A percentile compares a stretch with the other conserved stretches of the same genome.
These are phyloP conservation scores for Lophiotrema nucula DNA, from an alignment of 495 filamentous ascomycete genomes.

Conservation along the genomic window DNA sequence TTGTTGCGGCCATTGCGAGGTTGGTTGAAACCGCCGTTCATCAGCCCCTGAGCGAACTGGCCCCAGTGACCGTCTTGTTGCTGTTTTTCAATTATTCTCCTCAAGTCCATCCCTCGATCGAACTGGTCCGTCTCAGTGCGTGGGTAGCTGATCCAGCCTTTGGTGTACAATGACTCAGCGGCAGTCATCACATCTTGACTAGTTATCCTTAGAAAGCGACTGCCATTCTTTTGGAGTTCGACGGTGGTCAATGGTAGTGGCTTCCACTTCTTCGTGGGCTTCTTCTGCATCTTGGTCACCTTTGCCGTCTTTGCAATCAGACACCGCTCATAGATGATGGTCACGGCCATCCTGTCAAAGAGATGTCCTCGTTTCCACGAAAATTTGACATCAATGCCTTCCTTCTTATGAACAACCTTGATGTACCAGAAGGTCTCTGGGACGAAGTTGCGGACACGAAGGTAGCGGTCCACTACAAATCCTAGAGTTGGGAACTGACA, in stretches of 20 bases:
- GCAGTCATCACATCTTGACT: constrained; percentile 83
- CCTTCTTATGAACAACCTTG: constrained; percentile 73
- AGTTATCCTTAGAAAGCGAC: constrained; percentile 76
- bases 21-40: constrained; percentile 74
- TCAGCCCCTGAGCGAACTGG: constrained; percentile 71
- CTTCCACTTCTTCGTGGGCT: constrained; percentile 91
- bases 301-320: constrained; percentile 71
- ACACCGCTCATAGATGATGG: constrained; percentile 82
- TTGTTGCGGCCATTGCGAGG: constrained; percentile 83
- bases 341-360: constrained; percentile 81
- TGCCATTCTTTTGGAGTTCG: constrained; percentile 98
- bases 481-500: constrained; percentile 97
- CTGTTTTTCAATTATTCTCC: constrained; percentile 79
- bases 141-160: constrained; percentile 95
- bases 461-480: constrained; percentile 95
- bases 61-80: constrained; percentile 75
- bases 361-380: constrained; percentile 78
- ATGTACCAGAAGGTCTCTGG: constrained; percentile 92
- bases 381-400: constrained; percentile 79
- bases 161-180: constrained; percentile 87
- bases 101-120: constrained; percentile 83
- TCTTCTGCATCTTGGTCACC: constrained; percentile 79
- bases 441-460: constrained; percentile 87
- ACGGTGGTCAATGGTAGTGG: constrained; percentile 92
- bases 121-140: constrained; percentile 97